phyloP scores from a whole-genome alignment of 83 land plant species.

The Picea mariana region DNA sequence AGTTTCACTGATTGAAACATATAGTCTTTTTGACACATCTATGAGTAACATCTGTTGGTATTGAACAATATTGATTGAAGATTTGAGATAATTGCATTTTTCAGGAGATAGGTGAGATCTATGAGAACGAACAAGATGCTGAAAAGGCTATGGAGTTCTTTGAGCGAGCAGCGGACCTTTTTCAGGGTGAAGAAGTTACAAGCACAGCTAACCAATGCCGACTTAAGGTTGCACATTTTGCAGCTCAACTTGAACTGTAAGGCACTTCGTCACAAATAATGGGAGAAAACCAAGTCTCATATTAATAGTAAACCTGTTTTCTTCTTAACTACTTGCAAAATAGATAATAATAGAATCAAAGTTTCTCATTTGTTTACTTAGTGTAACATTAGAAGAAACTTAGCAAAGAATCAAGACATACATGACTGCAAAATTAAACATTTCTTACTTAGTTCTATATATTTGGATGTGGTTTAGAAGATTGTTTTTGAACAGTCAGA shows the following conservation, averaged over 20 bases:
- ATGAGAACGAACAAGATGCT: slow-evolving; percentile 63
- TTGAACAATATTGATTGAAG: background rate
- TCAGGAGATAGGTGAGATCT: slow-evolving; percentile 85
- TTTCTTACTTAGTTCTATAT: no score
- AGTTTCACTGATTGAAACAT: background rate
- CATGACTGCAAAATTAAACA: no score
- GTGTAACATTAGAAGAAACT: no score
- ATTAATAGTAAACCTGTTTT: no score
- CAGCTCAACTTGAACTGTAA: slow-evolving; percentile 82
- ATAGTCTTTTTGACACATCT: no score
- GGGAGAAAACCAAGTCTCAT: background rate
- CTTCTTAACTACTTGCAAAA: no score
- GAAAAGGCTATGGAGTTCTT: slow-evolving; percentile 59
- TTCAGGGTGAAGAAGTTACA: slow-evolving; percentile 69
- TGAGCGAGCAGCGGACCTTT: slow-evolving; percentile 80
- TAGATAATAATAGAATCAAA: no score
- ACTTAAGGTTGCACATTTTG: slow-evolving; percentile 78
- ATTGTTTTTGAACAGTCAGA: no score
- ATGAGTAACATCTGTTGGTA: no score
- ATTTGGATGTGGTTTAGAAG: no score
- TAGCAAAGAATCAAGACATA: no score
- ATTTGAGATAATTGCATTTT: slow-evolving; percentile 5
- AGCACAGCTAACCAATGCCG: slow-evolving; percentile 80
- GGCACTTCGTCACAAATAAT: slow-evolving; percentile 1
- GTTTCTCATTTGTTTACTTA: no score